Evolutionary conservation across 805 yeast genomes (phyloP).

Genomic region (Kodamaea leandrae): DNA sequence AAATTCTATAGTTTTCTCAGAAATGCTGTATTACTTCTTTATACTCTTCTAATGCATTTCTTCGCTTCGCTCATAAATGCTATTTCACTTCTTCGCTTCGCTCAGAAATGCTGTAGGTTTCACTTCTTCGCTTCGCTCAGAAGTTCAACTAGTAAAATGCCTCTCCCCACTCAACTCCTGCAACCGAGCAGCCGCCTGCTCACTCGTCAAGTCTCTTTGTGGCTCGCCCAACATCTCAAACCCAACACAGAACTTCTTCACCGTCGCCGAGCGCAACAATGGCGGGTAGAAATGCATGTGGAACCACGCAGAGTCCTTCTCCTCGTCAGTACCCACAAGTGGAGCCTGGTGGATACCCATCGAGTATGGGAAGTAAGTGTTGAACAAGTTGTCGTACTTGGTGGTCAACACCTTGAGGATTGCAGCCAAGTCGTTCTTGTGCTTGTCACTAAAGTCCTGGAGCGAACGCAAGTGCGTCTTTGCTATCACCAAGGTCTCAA

Average conservation of each 20-base stretch:
- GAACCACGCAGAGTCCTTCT: constrained; percentile 47
- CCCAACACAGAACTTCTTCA: constrained; percentile 72
- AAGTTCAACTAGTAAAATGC: neutral
- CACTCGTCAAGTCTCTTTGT: constrained; percentile 67
- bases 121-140: no score
- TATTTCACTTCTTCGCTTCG: no score
- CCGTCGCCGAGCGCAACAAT: constrained; percentile 68
- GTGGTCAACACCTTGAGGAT: constrained; percentile 53
- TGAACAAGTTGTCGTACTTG: constrained; percentile 68
- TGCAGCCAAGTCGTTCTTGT: constrained; percentile 54
- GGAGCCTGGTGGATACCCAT: constrained; percentile 84
- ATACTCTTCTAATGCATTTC: no score
- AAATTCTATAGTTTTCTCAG: no score
- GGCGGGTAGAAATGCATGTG: constrained; percentile 83
- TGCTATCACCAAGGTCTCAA: constrained; percentile 65
- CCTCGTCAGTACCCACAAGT: constrained; percentile 42
- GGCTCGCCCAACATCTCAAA: constrained; percentile 68
- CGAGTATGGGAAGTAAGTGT: constrained; percentile 71
- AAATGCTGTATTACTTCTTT: no score
- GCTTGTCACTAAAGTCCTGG: constrained; percentile 43
- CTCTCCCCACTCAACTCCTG: constrained; percentile 8
- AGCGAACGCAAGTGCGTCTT: constrained; percentile 52
- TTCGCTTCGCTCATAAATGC: no score
- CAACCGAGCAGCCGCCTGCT: constrained; percentile 51
- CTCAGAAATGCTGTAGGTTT: no score